Base-by-base conservation (phyloP, 371 early-diverging fungal genomes). In the Mucor mucedo region DNA sequence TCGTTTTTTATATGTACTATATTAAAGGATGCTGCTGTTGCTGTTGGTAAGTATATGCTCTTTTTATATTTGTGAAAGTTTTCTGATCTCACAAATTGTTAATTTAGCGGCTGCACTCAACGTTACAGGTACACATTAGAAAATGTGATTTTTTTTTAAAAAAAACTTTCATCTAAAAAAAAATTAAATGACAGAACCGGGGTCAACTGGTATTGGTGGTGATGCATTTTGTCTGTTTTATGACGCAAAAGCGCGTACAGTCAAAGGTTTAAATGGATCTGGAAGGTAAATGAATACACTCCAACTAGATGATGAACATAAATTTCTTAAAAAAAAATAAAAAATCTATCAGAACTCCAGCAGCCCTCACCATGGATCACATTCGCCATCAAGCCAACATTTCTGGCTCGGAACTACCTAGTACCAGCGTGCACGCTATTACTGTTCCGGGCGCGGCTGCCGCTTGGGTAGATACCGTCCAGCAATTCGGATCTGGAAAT, bases 171-270 rank as follows among this genome's bases (percentile, higher is more conserved):
- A 49, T 44, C 11, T 7, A 28, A 39, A 16, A 48, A 11, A 6
- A 52, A 41, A 29, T 38, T 14, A 5, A 38, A 52, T 42, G 14
- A 4, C 40, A 84, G 93, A 96, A 74, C 93, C 96, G 7, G 81
- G 86, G 40, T 91, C 92, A 0, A 93, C 95, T 14, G 97, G 97
- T 9, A 87, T 96, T 60, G 97, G 97, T 45, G 97, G 97, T 42
- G 97, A 96, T 69, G 89, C 88, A 44, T 97, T 97, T 72, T 88
- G 92, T 63, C 79, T 97, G 13, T 91, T 87, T 66, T 93, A 90
- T 71, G 82, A 88, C 63, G 86, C 88, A 38, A 88, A 83, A 53
- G 68, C 73, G 7, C 78, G 80, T 33, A 73, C 67, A 1, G 90
- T 92, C 14, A 69, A 74, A 38, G 91, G 84, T 0, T 65, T 90